Evolutionary conservation across 495 filamentous ascomycete species (phyloP).

Genomic region (Xylona heveae): DNA sequence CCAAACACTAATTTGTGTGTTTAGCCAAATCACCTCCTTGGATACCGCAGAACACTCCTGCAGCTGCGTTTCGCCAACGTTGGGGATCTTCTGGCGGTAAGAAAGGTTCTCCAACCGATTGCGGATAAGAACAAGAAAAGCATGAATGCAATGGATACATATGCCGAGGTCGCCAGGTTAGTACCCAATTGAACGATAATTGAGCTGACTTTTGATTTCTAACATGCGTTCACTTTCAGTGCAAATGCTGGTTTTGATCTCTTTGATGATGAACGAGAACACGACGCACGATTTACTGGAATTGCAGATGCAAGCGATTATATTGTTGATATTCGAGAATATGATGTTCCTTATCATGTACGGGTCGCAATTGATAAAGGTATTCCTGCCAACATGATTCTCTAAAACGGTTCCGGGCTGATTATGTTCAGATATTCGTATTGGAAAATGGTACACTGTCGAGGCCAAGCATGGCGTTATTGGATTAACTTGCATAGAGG

Average conservation of each 20-base stretch:
- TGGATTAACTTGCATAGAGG: constrained; percentile 64
- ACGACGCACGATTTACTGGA: constrained; percentile 66
- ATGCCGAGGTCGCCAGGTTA: constrained; percentile 84
- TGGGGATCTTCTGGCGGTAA: constrained; percentile 56
- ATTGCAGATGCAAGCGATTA: constrained; percentile 86
- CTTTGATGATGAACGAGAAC: constrained; percentile 77
- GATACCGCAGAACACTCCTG: constrained; percentile 71
- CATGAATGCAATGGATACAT: constrained; percentile 91
- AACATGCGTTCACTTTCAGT: too few species aligned
- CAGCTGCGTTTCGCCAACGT: constrained; percentile 78
- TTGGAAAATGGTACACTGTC: constrained; percentile 93
- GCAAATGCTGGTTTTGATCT: constrained; percentile 81
- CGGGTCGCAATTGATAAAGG: constrained; percentile 92
- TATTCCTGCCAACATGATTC: constrained; percentile 14
- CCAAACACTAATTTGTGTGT: background rate
- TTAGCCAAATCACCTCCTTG: constrained; percentile 73
- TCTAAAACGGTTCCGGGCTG: constrained; percentile 6
- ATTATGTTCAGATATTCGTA: constrained; percentile 53
- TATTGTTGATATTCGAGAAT: constrained; percentile 97
- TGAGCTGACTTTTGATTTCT: constrained; percentile 10
- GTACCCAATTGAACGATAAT: constrained; percentile 10
- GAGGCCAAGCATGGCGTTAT: constrained; percentile 82
- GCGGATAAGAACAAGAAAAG: constrained; percentile 93
- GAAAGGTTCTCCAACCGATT: constrained; percentile 67
- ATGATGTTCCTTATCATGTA: constrained; percentile 98